phyloP scores from a whole-genome alignment of 345 rosid species.

The Clausena lansium region DNA sequence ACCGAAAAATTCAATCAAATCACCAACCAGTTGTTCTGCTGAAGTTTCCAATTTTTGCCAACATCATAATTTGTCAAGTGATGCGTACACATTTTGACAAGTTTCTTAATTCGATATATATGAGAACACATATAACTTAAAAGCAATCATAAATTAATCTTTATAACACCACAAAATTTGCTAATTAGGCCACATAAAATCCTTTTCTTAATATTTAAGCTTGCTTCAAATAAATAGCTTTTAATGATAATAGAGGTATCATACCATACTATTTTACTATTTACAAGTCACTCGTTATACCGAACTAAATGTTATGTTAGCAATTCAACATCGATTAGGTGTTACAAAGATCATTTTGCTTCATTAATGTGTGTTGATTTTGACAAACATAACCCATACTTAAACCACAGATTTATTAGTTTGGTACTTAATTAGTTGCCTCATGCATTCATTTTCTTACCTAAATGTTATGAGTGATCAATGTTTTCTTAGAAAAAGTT shows the following conservation, averaged over 20 bases:
- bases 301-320: no score
- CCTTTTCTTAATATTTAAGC: neutral
- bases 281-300: no score
- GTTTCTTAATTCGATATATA: neutral
- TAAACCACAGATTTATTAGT: neutral
- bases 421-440: neutral
- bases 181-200: neutral
- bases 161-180: neutral
- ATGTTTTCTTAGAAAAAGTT: neutral
- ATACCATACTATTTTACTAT: no score
- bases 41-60: neutral
- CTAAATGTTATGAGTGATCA: neutral
- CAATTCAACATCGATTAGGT: no score
- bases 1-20: neutral
- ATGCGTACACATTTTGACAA: neutral
- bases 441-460: neutral
- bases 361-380: no score
- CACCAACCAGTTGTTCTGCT: neutral
- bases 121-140: neutral
- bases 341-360: no score
- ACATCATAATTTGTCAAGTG: neutral
- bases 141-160: neutral
- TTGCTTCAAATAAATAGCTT: neutral
- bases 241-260: no score
- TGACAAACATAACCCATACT: no score